phyloP scores from a whole-genome alignment of 1,139 yeast species.

The Hansenula lynferdii region DNA sequence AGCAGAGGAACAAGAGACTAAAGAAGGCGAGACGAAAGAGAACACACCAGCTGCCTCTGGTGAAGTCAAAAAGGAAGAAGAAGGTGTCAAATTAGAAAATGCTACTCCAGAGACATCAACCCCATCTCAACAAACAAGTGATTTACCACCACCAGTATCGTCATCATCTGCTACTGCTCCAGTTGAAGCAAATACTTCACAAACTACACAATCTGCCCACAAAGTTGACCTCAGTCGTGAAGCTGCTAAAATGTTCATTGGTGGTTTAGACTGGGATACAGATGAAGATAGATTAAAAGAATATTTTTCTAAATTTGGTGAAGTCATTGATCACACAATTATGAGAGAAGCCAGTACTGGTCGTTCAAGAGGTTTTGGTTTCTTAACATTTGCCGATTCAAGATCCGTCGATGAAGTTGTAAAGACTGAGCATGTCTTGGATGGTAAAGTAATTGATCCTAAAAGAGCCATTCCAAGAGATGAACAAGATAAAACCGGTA shows the following conservation, averaged over 20 bases:
- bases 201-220: slow-evolving; percentile 6
- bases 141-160: too few relatives aligned
- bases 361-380: slow-evolving; percentile 95
- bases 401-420: slow-evolving; percentile 84
- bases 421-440: slow-evolving; percentile 83
- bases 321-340: slow-evolving; percentile 82
- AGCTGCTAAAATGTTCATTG: slow-evolving; percentile 93
- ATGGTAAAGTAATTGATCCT: slow-evolving; percentile 97
- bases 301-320: slow-evolving; percentile 89
- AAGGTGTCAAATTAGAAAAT: slow-evolving; percentile 10
- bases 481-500: slow-evolving; percentile 96
- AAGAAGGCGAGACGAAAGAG: slow-evolving; percentile 2
- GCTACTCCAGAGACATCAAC: slow-evolving; percentile 23
- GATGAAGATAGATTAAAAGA: slow-evolving; percentile 79
- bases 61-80: slow-evolving; percentile 21
- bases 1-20: slow-evolving; percentile 1
- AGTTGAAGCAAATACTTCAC: too few relatives aligned
- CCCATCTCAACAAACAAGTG: slow-evolving; percentile 1
- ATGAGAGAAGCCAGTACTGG: slow-evolving; percentile 93
- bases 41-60: background rate
- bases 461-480: slow-evolving; percentile 97
- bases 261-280: slow-evolving; percentile 99
- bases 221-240: slow-evolving; percentile 42
- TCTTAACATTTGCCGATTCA: slow-evolving; percentile 81
- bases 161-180: too few relatives aligned